These are phyloP conservation scores for Metschnikowia reukaufii DNA, from an alignment of 805 yeast species.

Conservation along the genomic window DNA sequence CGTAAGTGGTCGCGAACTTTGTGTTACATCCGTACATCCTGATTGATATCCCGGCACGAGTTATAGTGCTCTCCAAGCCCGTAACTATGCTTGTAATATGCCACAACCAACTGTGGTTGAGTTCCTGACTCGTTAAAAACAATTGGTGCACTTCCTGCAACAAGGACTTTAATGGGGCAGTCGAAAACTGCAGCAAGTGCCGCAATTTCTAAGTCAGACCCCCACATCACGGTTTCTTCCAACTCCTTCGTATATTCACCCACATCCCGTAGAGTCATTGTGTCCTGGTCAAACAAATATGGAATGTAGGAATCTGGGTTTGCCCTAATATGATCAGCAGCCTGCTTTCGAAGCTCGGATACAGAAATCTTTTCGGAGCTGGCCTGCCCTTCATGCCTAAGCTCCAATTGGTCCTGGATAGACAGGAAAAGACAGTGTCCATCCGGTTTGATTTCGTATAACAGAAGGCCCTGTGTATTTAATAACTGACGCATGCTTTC, in stretches of 20 bases:
- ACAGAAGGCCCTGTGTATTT: constrained; percentile 45
- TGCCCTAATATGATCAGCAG: constrained; percentile 64
- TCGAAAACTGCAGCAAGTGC: constrained; percentile 74
- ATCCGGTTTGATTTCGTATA: constrained; percentile 79
- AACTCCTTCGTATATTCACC: constrained; percentile 68
- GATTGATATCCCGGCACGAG: constrained; percentile 41
- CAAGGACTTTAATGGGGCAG: constrained; percentile 72
- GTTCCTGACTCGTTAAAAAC: constrained; percentile 58
- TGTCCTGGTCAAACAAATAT: constrained; percentile 76
- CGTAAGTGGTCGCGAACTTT: not conserved
- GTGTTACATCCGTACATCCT: constrained; percentile 7
- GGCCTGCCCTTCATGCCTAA: constrained; percentile 44
- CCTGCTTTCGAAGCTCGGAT: constrained; percentile 57
- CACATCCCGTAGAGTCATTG: constrained; percentile 62
- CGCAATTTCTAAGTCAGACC: constrained; percentile 88
- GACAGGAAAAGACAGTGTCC: constrained; percentile 94
- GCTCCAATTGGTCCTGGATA: constrained; percentile 69
- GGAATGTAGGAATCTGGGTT: constrained; percentile 76
- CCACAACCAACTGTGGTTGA: constrained; percentile 61
- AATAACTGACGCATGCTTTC: constrained; percentile 62
- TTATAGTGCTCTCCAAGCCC: constrained; percentile 96
- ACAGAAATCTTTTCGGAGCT: constrained; percentile 29
- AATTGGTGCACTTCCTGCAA: constrained; percentile 73
- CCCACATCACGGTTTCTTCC: constrained; percentile 88
- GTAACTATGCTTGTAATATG: constrained; percentile 79